Evolutionary conservation across 2,329 filamentous ascomycete genomes (phyloP).

Genomic region (Arthrobotrys pseudoclavata): DNA sequence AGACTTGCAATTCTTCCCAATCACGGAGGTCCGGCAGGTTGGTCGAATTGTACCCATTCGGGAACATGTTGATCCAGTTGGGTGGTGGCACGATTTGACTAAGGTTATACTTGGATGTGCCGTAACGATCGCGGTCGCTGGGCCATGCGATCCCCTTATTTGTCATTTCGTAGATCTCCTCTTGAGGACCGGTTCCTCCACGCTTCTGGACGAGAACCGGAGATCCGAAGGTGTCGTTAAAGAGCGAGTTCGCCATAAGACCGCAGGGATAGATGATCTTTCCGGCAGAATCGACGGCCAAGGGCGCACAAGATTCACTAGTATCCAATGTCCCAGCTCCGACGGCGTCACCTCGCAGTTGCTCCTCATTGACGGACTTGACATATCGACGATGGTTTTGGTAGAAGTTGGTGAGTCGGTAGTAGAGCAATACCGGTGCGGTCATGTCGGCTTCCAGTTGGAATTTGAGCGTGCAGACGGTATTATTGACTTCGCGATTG

Average conservation of each 20-base stretch:
- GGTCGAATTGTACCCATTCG: slow-evolving; percentile 76
- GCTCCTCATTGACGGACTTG: slow-evolving; percentile 84
- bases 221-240: slow-evolving; percentile 88
- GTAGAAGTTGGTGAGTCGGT: slow-evolving; percentile 97
- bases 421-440: slow-evolving; percentile 91
- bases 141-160: slow-evolving; percentile 85
- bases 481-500: slow-evolving; percentile 65
- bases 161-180: slow-evolving; percentile 77
- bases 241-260: slow-evolving; percentile 94
- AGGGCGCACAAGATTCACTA: slow-evolving; percentile 61
- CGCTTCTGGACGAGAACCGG: slow-evolving; percentile 71
- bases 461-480: slow-evolving; percentile 81
- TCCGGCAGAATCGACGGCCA: slow-evolving; percentile 80
- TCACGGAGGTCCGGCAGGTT: slow-evolving; percentile 79
- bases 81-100: slow-evolving; percentile 82
- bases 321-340: slow-evolving; percentile 75
- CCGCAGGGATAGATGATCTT: slow-evolving; percentile 86
- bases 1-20: slow-evolving; percentile 92
- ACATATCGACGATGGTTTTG: slow-evolving; percentile 98
- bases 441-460: slow-evolving; percentile 82
- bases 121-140: slow-evolving; percentile 85
- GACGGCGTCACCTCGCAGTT: slow-evolving; percentile 76
- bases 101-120: slow-evolving; percentile 75
- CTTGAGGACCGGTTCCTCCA: slow-evolving; percentile 66
- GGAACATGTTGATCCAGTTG: slow-evolving; percentile 81